Evolutionary conservation across 83 land plant species (phyloP).

Genomic region (Picea engelmannii): DNA sequence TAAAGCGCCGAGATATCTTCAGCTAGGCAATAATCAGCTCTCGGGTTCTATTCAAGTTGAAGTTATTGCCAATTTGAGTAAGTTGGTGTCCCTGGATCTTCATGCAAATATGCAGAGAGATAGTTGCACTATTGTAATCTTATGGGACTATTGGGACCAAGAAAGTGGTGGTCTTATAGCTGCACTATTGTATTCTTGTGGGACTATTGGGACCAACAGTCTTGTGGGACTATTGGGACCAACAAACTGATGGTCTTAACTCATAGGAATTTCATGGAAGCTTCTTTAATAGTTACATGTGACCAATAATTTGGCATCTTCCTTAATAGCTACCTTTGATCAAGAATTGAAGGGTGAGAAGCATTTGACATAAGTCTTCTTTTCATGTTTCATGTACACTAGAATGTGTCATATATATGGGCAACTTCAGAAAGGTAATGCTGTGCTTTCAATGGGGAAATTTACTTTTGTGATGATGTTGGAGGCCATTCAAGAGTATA

Average conservation of each 20-base stretch:
- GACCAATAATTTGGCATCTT: too few species aligned
- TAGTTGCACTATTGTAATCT: too few species aligned
- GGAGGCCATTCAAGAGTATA: slow-evolving; percentile 48
- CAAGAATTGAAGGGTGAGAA: slow-evolving; percentile 24
- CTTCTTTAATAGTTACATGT: too few species aligned
- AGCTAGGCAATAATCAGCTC: too few species aligned
- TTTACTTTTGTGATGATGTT: slow-evolving; percentile 59
- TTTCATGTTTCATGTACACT: slow-evolving; percentile 82
- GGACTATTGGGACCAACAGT: too few species aligned
- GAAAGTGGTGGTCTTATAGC: too few species aligned
- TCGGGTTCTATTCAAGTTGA: too few species aligned
- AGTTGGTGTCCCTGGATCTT: too few species aligned
- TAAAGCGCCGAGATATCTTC: too few species aligned
- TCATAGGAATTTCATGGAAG: slow-evolving; percentile 75
- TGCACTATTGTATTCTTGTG: slow-evolving; percentile 78
- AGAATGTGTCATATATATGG: slow-evolving; percentile 24
- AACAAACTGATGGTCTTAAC: slow-evolving; percentile 74
- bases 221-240: slow-evolving; percentile 59
- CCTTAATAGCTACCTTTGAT: slow-evolving; percentile 24
- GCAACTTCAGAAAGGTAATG: slow-evolving; percentile 41
- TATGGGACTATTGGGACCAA: too few species aligned
- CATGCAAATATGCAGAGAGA: too few species aligned
- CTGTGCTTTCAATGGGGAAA: slow-evolving; percentile 51
- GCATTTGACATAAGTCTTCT: slow-evolving; percentile 40
- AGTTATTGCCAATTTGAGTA: too few species aligned